Conservation (phyloP, 495 filamentous ascomycete species). For the Trichocladium antarcticum region DNA sequence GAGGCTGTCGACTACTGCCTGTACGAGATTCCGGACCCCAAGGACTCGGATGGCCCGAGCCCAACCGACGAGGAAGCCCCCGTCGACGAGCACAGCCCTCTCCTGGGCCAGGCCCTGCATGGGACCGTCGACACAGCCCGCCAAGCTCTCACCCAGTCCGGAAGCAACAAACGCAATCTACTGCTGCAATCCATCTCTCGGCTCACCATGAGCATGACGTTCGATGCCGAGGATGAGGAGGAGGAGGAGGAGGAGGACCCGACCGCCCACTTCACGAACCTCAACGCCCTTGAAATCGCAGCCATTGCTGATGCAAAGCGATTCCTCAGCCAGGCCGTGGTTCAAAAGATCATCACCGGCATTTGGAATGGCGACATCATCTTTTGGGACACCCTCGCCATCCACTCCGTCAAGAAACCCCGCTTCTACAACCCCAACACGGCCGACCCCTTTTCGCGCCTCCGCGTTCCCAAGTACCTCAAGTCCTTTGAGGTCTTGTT, state of each 20-base stretch:
- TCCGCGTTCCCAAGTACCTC: constrained; percentile 83
- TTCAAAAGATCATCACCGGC: constrained; percentile 78
- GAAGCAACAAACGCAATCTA: constrained; percentile 22
- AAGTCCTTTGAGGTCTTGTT: constrained; percentile 84
- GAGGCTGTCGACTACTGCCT: constrained; percentile 77
- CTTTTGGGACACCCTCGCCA: constrained; percentile 77
- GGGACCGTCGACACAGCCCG: constrained; percentile 15
- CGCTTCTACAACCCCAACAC: constrained; percentile 66
- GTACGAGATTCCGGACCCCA: constrained; percentile 54
- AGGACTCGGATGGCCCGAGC: constrained; percentile 16
- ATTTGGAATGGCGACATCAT: constrained; percentile 90
- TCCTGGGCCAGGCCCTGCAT: constrained; percentile 22
- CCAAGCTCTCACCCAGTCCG: constrained; percentile 7
- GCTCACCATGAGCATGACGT: constrained; percentile 36
- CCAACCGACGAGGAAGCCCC: constrained; percentile 24
- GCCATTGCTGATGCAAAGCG: constrained; percentile 80
- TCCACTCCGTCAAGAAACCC: constrained; percentile 67
- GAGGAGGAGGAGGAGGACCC: constrained; percentile 43
- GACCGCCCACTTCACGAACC: constrained; percentile 55
- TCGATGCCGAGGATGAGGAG: constrained; percentile 26
- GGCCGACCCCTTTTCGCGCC: constrained; percentile 71
- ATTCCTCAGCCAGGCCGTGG: constrained; percentile 73
- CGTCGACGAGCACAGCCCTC: constrained; percentile 32
- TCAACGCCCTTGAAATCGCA: constrained; percentile 86
- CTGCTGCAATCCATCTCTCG: constrained; percentile 37